phyloP scores from a whole-genome alignment of 805 yeast species.

The Barnettozyma populi region DNA sequence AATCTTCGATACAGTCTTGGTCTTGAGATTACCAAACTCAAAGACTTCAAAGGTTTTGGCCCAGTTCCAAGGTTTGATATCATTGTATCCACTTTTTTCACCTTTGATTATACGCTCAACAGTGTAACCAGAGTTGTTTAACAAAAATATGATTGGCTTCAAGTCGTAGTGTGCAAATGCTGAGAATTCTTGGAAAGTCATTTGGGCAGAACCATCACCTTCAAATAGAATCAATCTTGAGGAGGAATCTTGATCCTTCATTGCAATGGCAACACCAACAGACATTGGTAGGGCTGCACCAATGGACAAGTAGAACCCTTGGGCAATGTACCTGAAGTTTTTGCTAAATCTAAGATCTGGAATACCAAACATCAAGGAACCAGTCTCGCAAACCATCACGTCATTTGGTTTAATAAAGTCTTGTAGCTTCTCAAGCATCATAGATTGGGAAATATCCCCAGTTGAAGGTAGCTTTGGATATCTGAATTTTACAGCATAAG shows the following conservation, averaged over 20 bases:
- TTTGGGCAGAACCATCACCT: conserved; percentile 94
- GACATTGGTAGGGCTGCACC: conserved; percentile 88
- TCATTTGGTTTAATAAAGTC: conserved; percentile 55
- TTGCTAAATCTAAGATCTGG: conserved; percentile 61
- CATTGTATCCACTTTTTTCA: conserved; percentile 70
- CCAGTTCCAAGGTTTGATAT: conserved; percentile 87
- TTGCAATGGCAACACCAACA: conserved; percentile 75
- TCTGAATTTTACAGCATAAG: conserved; percentile 18
- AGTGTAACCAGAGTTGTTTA: conserved; percentile 86
- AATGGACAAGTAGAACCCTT: conserved; percentile 76
- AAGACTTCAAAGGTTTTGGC: conserved; percentile 58
- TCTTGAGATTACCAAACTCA: conserved; percentile 40
- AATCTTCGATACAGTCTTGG: conserved; percentile 23
- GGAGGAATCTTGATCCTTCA: conserved; percentile 43
- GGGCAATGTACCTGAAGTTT: conserved; percentile 49
- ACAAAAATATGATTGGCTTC: conserved; percentile 63
- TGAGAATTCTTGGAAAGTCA: conserved; percentile 84
- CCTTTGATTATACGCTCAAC: conserved; percentile 87
- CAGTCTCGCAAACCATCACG: conserved; percentile 73
- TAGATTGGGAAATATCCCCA: conserved; percentile 40
- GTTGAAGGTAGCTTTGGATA: conserved; percentile 25
- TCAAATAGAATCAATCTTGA: conserved; percentile 67
- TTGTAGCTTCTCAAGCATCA: conserved; percentile 36
- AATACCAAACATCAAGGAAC: conserved; percentile 74
- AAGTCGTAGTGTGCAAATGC: conserved; percentile 54